phyloP scores from a whole-genome alignment of 495 filamentous ascomycete genomes.

The Physcia stellaris region DNA sequence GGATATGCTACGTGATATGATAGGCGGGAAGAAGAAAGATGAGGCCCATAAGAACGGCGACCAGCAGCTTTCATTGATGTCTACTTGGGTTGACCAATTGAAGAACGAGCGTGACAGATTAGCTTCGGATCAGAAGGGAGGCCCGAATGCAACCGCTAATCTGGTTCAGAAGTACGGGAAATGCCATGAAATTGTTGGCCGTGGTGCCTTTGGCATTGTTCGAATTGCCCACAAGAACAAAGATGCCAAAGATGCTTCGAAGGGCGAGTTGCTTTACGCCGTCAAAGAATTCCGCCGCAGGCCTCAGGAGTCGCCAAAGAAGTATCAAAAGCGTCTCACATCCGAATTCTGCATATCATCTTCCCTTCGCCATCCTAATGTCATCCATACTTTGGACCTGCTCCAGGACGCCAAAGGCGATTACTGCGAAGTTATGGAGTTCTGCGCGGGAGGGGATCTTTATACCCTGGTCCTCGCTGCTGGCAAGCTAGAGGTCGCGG shows the following conservation, averaged over 20 bases:
- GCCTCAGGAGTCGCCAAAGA: conserved; percentile 85
- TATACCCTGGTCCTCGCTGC: conserved; percentile 90
- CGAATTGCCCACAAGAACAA: conserved; percentile 95
- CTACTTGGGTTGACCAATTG: conserved; percentile 89
- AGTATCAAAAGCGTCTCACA: conserved; percentile 96
- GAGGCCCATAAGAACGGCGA: conserved; percentile 52
- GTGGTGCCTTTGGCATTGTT: conserved; percentile 93
- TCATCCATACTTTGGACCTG: conserved; percentile 95
- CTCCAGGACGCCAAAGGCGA: conserved; percentile 93
- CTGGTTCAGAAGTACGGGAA: conserved; percentile 97
- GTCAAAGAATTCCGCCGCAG: conserved; percentile 96
- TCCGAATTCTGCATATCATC: conserved; percentile 99
- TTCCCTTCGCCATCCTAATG: conserved; percentile 88
- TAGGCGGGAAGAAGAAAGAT: conserved; percentile 61
- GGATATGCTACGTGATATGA: conserved; percentile 75
- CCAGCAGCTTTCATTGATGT: conserved; percentile 82
- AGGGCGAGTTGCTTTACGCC: conserved; percentile 80
- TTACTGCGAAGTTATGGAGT: conserved; percentile 99
- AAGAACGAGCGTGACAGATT: conserved; percentile 72
- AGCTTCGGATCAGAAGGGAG: conserved; percentile 61
- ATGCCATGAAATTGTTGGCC: conserved; percentile 96
- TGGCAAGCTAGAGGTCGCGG: conserved; percentile 80
- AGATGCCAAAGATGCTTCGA: conserved; percentile 66
- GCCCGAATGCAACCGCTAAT: conserved; percentile 62
- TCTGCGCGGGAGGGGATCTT: conserved; percentile 90